phyloP scores from a whole-genome alignment of 345 rosid species.

The Carallia pectinifolia region DNA sequence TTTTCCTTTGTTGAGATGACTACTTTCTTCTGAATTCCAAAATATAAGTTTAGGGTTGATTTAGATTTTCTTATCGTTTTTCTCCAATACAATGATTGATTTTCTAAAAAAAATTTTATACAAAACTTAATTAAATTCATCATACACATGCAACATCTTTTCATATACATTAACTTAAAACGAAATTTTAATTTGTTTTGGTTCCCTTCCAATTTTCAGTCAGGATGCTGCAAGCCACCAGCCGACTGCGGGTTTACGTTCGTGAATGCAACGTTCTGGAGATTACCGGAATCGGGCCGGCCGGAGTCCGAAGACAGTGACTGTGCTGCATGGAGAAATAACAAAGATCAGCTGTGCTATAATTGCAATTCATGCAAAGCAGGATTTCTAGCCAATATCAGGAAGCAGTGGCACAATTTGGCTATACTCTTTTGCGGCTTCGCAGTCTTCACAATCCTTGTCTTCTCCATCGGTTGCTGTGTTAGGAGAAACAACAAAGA shows the following conservation, averaged over 20 bases:
- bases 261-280: slow-evolving; percentile 19
- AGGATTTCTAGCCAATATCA: slow-evolving; percentile 35
- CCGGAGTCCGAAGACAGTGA: slow-evolving; percentile 9
- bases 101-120: too few species aligned
- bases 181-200: too few species aligned
- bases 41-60: too few species aligned
- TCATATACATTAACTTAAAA: too few species aligned
- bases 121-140: too few species aligned
- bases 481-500: slow-evolving; percentile 11
- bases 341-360: slow-evolving; percentile 33
- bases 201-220: slow-evolving; percentile 13
- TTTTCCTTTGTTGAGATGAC: too few species aligned
- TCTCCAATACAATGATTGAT: too few species aligned
- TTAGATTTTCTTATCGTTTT: too few species aligned
- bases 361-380: slow-evolving; percentile 46
- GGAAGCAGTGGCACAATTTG: slow-evolving; percentile 31
- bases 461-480: slow-evolving; percentile 20
- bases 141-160: too few species aligned
- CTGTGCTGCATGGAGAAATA: slow-evolving; percentile 39
- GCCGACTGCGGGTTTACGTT: slow-evolving; percentile 24
- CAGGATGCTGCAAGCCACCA: slow-evolving; percentile 50
- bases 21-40: too few species aligned
- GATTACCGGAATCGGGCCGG: slow-evolving; percentile 2
- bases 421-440: slow-evolving; percentile 12
- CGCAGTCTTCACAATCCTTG: slow-evolving; percentile 15